Evolutionary conservation across 2,329 filamentous ascomycete genomes (phyloP).

Genomic region (Paraphaeosphaeria minitans): DNA sequence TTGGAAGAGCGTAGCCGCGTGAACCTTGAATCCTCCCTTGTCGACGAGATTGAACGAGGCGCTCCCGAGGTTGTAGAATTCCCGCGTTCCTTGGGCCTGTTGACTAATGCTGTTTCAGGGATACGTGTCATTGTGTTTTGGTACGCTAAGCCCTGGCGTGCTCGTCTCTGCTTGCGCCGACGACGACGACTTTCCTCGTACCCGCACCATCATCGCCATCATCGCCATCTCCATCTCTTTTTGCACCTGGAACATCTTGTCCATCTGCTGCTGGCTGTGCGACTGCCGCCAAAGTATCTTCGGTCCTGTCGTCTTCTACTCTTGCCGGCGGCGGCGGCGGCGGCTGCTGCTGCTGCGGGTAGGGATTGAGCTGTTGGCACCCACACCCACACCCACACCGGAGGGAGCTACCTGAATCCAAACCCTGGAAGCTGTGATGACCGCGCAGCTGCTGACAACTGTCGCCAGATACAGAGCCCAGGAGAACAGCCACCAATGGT

Average conservation of each 20-base stretch:
- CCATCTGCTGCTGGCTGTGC: neutral
- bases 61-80: neutral
- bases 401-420: neutral
- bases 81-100: neutral
- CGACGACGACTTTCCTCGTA: neutral
- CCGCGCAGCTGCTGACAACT: neutral
- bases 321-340: neutral
- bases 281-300: neutral
- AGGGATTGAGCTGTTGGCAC: neutral
- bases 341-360: neutral
- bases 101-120: conserved; percentile 6
- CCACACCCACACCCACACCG: neutral
- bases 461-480: neutral
- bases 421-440: neutral
- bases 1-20: neutral
- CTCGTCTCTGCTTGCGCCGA: neutral
- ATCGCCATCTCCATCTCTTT: neutral
- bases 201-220: neutral
- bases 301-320: neutral
- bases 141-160: conserved; percentile 9
- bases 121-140: conserved; percentile 7
- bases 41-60: neutral
- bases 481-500: neutral
- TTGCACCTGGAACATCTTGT: neutral
- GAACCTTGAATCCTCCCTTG: conserved; percentile 3